These are phyloP conservation scores for Breynia disticha DNA, from an alignment of 441 rosid genomes.

Conservation along the genomic window DNA sequence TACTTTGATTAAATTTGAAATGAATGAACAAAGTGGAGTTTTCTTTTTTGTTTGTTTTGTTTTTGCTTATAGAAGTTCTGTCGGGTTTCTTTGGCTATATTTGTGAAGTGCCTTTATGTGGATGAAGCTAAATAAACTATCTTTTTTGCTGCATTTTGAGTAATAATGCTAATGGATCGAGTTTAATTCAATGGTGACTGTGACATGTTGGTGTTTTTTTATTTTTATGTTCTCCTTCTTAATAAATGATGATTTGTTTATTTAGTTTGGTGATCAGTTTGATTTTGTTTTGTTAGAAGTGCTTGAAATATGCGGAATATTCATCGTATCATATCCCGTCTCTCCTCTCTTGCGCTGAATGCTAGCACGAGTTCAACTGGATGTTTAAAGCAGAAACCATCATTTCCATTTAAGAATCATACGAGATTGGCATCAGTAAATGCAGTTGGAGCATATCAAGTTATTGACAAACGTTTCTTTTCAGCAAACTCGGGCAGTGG, in stretches of 20 bases:
- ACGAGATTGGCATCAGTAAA: constrained; percentile 11
- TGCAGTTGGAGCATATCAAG: constrained; percentile 9
- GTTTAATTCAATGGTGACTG: neutral
- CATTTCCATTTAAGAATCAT: constrained; percentile 1
- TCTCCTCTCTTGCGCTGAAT: constrained; percentile 25
- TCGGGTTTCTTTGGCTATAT: too few species aligned
- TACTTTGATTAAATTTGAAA: neutral
- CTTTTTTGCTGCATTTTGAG: neutral
- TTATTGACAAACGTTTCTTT: constrained; percentile 18
- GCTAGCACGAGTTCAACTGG: constrained; percentile 17
- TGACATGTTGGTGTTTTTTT: neutral
- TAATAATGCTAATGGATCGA: neutral
- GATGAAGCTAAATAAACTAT: neutral
- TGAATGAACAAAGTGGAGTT: neutral
- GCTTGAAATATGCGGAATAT: constrained; percentile 36
- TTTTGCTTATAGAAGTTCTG: too few species aligned
- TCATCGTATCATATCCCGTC: constrained; percentile 27
- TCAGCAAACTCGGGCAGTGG: constrained; percentile 29
- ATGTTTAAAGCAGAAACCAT: constrained; percentile 19
- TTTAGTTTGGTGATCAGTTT: neutral
- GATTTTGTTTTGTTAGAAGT: neutral
- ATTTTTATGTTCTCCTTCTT: neutral
- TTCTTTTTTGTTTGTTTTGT: too few species aligned
- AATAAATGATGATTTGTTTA: neutral
- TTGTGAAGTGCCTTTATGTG: neutral